phyloP scores from a whole-genome alignment of 1,284 basidiomycete genomes.

The Marasmius sp. region DNA sequence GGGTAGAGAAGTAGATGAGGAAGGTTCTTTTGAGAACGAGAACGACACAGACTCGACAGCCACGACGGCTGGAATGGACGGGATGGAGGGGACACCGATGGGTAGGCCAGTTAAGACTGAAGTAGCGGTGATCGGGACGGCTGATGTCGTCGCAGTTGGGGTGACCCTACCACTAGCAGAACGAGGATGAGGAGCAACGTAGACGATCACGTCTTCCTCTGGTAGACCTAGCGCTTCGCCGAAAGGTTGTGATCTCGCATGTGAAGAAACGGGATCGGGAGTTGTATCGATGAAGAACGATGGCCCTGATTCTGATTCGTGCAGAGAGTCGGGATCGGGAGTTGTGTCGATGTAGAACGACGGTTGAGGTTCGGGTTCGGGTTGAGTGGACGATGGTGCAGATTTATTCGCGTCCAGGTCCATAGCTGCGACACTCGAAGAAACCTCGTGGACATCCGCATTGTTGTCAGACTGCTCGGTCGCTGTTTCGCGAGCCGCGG shows the following conservation, averaged over 20 bases:
- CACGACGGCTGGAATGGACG: not conserved
- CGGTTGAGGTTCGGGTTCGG: not conserved
- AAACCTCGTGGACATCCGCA: not conserved
- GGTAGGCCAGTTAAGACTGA: slow-evolving; percentile 31
- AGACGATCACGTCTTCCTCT: slow-evolving; percentile 59
- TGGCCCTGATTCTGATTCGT: slow-evolving; percentile 1
- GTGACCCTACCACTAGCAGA: slow-evolving; percentile 16
- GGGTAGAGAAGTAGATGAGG: not conserved
- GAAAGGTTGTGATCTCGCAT: not conserved
- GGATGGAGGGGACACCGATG: slow-evolving; percentile 3
- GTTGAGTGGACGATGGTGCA: not conserved
- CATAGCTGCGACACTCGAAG: slow-evolving; percentile 1
- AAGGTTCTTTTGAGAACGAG: slow-evolving; percentile 14
- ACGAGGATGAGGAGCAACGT: slow-evolving; percentile 58
- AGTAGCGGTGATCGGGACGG: not conserved
- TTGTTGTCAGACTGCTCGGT: not conserved
- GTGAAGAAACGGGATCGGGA: slow-evolving; percentile 28
- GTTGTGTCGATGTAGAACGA: slow-evolving; percentile 26
- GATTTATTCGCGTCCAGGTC: not conserved
- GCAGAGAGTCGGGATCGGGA: slow-evolving; percentile 6
- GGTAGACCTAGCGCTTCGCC: slow-evolving; percentile 15
- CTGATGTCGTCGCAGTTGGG: slow-evolving; percentile 19
- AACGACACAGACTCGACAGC: slow-evolving; percentile 23
- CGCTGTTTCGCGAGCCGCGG: not conserved
- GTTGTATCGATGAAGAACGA: slow-evolving; percentile 43